Evolutionary conservation across 2,329 filamentous ascomycete species (phyloP), one percentile per base, ranked within the genome.

Genomic region (Sordariomycetes sp.): DNA sequence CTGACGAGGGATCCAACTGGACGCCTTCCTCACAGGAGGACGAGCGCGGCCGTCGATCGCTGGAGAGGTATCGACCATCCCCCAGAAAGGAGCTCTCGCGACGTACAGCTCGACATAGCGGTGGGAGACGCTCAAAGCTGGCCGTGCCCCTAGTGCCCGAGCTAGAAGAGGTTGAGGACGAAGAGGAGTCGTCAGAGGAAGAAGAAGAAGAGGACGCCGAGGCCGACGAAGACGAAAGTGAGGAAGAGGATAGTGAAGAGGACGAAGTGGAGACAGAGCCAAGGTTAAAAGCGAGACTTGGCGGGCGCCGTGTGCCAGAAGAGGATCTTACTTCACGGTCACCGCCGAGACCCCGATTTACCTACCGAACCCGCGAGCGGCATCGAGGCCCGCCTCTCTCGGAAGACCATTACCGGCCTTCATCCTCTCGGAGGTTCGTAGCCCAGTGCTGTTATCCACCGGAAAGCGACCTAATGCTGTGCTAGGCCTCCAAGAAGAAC

Each of bases 1-100:
- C 72, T 6, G 74, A 73, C 22, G 67, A 67, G 46, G 72, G 72
- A 16, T 72, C 71, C n/a, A 70, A 69, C n/a, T 65, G 66, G 4
- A 71, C 69, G 48, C 62, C 65, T n/a, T 70, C 69, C 34, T 70
- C 70, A 7, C 64, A 65, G 22, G 71, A 72, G 11, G 68, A 71
- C 28, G 56, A 58, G 1, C 55, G 35, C n/a, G 35, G 35, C 50
- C 56, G 35, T 46, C 46, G 22, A 24, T 40, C 55, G 24, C 11
- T 53, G 40, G 22, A 35, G 22, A 43, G 43, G 24, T 43, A 35
- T 43, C 34, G 51, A 46, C 34, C 22, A 16, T 43, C 56, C 25
- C 56, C 34, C 18, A 51, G 20, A 51, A 32, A n/a, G 20, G 37
- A n/a, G n/a, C 25, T n/a, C 43, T 43, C 25, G 22, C 43, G 43